phyloP scores from a whole-genome alignment of 441 rosid genomes.

The Breynia disticha region DNA sequence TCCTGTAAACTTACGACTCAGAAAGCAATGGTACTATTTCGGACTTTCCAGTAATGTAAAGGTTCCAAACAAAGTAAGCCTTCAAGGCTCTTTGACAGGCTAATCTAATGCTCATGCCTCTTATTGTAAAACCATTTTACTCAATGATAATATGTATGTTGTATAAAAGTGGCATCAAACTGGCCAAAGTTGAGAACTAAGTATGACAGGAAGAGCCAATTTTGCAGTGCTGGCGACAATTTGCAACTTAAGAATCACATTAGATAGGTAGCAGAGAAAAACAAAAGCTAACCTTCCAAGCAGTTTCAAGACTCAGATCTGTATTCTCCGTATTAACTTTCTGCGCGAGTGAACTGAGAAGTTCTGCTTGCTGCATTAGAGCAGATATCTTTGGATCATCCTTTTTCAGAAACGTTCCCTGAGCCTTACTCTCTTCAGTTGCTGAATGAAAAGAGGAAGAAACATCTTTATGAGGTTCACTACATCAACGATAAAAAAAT shows the following conservation, averaged over 20 bases:
- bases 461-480: constrained; percentile 3
- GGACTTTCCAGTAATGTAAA: background rate
- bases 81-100: background rate
- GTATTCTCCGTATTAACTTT: constrained; percentile 68
- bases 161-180: background rate
- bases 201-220: too few species aligned
- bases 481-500: background rate
- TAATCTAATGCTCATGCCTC: background rate
- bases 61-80: background rate
- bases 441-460: constrained; percentile 19
- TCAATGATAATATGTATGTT: background rate
- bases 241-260: background rate
- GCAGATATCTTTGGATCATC: constrained; percentile 78
- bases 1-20: constrained; percentile 5
- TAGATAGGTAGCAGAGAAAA: background rate
- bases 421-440: constrained; percentile 40
- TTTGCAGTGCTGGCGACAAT: too few species aligned
- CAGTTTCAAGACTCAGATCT: constrained; percentile 87
- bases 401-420: constrained; percentile 64
- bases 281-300: constrained; percentile 74
- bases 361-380: constrained; percentile 88
- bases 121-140: background rate
- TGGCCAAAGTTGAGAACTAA: background rate
- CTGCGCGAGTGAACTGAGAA: constrained; percentile 71
- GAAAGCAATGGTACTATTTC: constrained; percentile 2